These are phyloP conservation scores for Apiotrichum porosum DNA, from an alignment of 1,284 basidiomycete species.

Conservation along the genomic window DNA sequence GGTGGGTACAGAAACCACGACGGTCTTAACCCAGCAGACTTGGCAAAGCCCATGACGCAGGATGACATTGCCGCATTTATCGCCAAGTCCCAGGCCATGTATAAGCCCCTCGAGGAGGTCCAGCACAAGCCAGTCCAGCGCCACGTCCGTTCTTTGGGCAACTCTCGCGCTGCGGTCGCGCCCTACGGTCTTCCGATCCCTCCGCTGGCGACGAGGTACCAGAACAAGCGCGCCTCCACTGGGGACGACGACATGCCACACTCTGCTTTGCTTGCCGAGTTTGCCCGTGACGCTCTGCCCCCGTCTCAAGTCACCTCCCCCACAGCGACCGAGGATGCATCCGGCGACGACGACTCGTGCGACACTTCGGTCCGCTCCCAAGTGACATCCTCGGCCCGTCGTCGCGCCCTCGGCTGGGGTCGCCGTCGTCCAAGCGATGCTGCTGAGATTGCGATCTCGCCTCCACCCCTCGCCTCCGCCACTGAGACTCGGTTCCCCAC, in stretches of 20 bases:
- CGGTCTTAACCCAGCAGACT: too few species aligned
- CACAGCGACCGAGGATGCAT: slow-evolving; percentile 6
- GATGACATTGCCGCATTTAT: slow-evolving; percentile 31
- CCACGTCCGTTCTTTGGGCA: slow-evolving; percentile 26
- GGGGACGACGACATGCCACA: slow-evolving; percentile 8
- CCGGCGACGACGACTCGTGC: slow-evolving; percentile 1
- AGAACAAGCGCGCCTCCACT: slow-evolving; percentile 21
- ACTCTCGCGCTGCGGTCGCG: slow-evolving; percentile 19
- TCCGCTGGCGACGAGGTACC: slow-evolving; percentile 7
- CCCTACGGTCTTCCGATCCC: slow-evolving; percentile 32
- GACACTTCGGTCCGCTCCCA: slow-evolving; percentile 8
- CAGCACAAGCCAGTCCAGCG: slow-evolving; percentile 17
- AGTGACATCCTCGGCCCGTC: slow-evolving; percentile 25
- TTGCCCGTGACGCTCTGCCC: slow-evolving; percentile 19
- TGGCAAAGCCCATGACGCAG: not conserved
- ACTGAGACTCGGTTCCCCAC: too few species aligned
- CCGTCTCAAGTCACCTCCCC: slow-evolving; percentile 4
- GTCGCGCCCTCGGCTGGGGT: slow-evolving; percentile 39
- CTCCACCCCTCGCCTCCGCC: not conserved
- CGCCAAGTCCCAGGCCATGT: slow-evolving; percentile 28
- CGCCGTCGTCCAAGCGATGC: slow-evolving; percentile 30
- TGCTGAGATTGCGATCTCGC: slow-evolving; percentile 1
- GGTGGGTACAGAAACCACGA: too few species aligned
- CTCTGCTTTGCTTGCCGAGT: slow-evolving; percentile 28
- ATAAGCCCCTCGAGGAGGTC: slow-evolving; percentile 28